These are phyloP conservation scores for Emericellopsis atlantica DNA, from an alignment of 2,329 filamentous ascomycete species.

Conservation along the genomic window DNA sequence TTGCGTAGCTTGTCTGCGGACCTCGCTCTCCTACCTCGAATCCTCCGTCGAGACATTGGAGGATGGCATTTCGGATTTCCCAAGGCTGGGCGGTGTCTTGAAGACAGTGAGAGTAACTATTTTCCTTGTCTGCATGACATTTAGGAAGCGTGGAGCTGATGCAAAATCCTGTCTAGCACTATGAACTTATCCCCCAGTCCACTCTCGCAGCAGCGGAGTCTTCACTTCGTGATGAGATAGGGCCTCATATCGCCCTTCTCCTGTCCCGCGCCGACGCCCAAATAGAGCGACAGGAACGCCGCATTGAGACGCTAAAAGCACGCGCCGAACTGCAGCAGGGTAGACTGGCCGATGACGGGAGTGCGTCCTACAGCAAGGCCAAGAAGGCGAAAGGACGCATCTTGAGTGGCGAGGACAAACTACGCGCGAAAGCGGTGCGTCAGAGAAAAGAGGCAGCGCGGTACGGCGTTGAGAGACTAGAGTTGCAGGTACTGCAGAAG, in stretches of 20 bases:
- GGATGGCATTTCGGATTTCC: slow-evolving; percentile 44
- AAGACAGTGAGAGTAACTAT: slow-evolving; percentile 42
- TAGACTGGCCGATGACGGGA: slow-evolving; percentile 22
- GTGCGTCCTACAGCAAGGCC: slow-evolving; percentile 4
- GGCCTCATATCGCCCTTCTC: slow-evolving; percentile 70
- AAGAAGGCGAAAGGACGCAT: slow-evolving; percentile 11
- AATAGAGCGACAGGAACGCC: slow-evolving; percentile 68
- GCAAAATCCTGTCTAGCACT: slow-evolving; percentile 48
- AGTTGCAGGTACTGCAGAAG: slow-evolving; percentile 73
- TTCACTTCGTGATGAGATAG: slow-evolving; percentile 76
- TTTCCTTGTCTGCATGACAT: neutral
- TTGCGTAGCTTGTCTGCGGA: slow-evolving; percentile 47
- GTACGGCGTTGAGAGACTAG: slow-evolving; percentile 76
- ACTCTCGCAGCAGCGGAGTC: slow-evolving; percentile 73
- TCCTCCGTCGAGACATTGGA: slow-evolving; percentile 46
- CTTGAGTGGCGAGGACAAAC: slow-evolving; percentile 40
- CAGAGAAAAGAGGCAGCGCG: slow-evolving; percentile 77
- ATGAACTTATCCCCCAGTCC: slow-evolving; percentile 80
- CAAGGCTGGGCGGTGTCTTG: slow-evolving; percentile 39
- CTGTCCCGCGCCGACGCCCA: slow-evolving; percentile 74
- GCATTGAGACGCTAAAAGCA: slow-evolving; percentile 73
- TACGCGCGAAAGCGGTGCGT: slow-evolving; percentile 47
- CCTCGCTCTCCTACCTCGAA: slow-evolving; percentile 47
- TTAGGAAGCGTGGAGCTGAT: neutral
- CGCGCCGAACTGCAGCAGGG: slow-evolving; percentile 77